Evolutionary conservation across 768 basidiomycete genomes (phyloP), one percentile per base, ranked within the genome.

Genomic region (Tephrocybe sp.): DNA sequence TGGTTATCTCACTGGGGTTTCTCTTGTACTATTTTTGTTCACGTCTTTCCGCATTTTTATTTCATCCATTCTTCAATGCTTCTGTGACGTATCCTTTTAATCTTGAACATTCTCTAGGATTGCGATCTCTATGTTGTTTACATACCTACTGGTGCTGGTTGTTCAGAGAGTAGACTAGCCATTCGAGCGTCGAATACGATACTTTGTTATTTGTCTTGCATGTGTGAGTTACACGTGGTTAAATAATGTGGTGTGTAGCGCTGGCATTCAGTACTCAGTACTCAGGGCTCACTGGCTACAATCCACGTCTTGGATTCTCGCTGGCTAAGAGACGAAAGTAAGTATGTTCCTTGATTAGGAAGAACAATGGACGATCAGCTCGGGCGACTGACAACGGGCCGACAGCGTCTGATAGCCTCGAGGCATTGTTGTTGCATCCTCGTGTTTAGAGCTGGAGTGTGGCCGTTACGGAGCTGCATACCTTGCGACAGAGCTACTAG

Each of bases 1-100:
- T 43, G 39, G 42, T 54, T 42, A 41, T 55, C 38, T 31, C 47
- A 39, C 41, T 44, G 49, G 60, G n/a, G 57, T 38, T 57, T 53
- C 44, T 58, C 44, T 53, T 55, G 52, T 57, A 55, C 47, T 19
- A 31, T 53, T 16, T 50, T 50, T 18, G 18, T 44, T 21, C 39
- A 47, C 51, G 32, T 36, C 49, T 44, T 36, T 53, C 38, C 13
- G 28, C 24, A 51, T 43, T 36, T 52, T 54, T 54, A 44, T 47
- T 47, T 18, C 19, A 27, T 45, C 52, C 49, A 42, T 47, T 34
- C 47, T 30, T n/a, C 24, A 16, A 36, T 44, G 38, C 36, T 50
- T 38, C 16, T 31, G 43, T 36, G 49, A 40, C 41, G 41, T 40
- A 26, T 34, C 19, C 41, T 25, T 41, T 47, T 39, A 47, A 49